phyloP scores from a whole-genome alignment of 2,329 filamentous ascomycete species.

The Cladophialophora psammophila region DNA sequence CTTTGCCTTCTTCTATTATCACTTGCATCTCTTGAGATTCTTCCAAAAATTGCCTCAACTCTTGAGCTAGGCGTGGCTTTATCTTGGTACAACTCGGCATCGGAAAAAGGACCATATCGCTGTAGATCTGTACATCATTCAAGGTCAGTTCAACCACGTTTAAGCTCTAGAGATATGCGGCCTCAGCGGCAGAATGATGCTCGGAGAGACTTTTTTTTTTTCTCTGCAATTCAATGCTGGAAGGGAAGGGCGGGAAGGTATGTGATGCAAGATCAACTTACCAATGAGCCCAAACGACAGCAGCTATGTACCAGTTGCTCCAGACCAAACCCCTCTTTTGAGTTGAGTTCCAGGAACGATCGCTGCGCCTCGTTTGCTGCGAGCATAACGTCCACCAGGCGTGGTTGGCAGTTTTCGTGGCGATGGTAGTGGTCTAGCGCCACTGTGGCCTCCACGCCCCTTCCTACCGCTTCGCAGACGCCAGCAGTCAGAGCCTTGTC shows the following conservation, averaged over 20 bases:
- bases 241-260: background rate
- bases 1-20: background rate
- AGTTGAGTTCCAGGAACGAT: background rate
- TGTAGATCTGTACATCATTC: background rate
- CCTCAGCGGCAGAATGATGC: background rate
- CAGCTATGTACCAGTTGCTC: background rate
- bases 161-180: background rate
- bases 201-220: background rate
- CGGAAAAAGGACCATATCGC: conserved; percentile 10
- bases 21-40: background rate
- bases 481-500: background rate
- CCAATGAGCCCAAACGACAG: background rate
- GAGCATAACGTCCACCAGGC: conserved; percentile 5
- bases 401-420: background rate
- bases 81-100: conserved; percentile 15
- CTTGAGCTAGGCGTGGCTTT: background rate
- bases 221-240: background rate
- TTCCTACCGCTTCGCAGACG: background rate
- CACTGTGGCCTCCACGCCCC: conserved; percentile 8
- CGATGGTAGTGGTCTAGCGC: conserved; percentile 12
- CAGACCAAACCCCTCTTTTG: background rate
- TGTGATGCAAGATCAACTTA: background rate
- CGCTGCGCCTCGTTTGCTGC: conserved; percentile 8
- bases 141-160: background rate
- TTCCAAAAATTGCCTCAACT: background rate